Evolutionary conservation across 805 yeast species (phyloP), one percentile per base, ranked within the genome.

Genomic region (Yueomyces sinensis): DNA sequence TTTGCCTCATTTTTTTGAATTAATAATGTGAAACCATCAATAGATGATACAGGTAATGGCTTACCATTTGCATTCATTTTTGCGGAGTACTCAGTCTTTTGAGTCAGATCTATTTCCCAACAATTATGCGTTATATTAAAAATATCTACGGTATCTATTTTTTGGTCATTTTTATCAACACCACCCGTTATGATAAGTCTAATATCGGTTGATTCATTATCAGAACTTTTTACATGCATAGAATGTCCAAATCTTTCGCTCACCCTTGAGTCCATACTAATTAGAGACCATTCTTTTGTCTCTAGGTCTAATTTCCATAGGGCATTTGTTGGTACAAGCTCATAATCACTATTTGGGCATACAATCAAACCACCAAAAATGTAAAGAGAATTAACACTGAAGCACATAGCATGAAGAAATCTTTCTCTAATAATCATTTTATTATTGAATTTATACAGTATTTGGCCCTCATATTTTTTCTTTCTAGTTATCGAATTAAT

Each of bases 241-340:
- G 69, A 59, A 47, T 75, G 82, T 39, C 39, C 24, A 29, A 15
- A 16, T 16, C 30, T 28, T 28, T 16, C 30, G 11, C 7, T 28
- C 9, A 58, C 47, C 9, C 55, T 56, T 3, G 63, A 53, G 20
- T 45, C 47, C n/a, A 54, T 54, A 17, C 67, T 68, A 3, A 77
- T 47, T 32, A 72, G 62, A 1, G 49, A 47, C 89, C 91, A 81
- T 9, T 52, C 51, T 34, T 60, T 62, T 3, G 68, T 56, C 27
- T 62, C 64, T 29, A 76, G 51, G 49, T 76, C 69, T 43, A 76
- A 72, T 44, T 68, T 67, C 89, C 91, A 82, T 18, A 78, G 53
- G 44, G 82, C 91, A 44, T 76, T 76, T 5, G 67, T 50, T 0
- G 82, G 72, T 11, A 52, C 48, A 13, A 68, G 41, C 32, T 61